Evolutionary conservation across 2,329 filamentous ascomycete species (phyloP).

Genomic region (Cladophialophora exuberans): DNA sequence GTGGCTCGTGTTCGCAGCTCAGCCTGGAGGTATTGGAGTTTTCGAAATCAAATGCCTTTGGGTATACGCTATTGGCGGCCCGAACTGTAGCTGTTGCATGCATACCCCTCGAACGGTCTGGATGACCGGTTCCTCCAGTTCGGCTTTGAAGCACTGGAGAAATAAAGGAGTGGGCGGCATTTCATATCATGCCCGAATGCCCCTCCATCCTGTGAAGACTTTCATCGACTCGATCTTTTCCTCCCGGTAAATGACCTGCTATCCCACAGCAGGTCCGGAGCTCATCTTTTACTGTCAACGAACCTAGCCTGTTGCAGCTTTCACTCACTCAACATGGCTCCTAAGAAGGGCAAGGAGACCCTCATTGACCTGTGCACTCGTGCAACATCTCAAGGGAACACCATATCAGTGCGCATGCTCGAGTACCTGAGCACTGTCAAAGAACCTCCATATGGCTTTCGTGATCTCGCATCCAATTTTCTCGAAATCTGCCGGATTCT

Average conservation of each 20-base stretch:
- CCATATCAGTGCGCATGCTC: slow-evolving; percentile 66
- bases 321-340: slow-evolving; percentile 23
- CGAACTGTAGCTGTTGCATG: no score
- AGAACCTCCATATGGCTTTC: slow-evolving; percentile 59
- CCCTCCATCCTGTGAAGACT: neutral
- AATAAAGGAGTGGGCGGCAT: neutral
- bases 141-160: neutral
- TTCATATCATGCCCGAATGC: neutral
- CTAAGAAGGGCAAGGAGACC: slow-evolving; percentile 37
- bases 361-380: slow-evolving; percentile 59
- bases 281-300: no score
- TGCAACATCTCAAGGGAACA: slow-evolving; percentile 64
- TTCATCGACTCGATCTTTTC: neutral
- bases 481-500: slow-evolving; percentile 68
- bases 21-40: no score
- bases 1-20: no score
- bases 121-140: neutral
- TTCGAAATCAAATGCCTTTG: no score
- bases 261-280: neutral
- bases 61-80: no score
- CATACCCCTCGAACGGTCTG: no score
- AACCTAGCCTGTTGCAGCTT: neutral
- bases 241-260: neutral
- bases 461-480: slow-evolving; percentile 66
- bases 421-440: slow-evolving; percentile 65